Conservation (phyloP, 2,329 filamentous ascomycete species). For the Colletotrichum higginsianum region DNA sequence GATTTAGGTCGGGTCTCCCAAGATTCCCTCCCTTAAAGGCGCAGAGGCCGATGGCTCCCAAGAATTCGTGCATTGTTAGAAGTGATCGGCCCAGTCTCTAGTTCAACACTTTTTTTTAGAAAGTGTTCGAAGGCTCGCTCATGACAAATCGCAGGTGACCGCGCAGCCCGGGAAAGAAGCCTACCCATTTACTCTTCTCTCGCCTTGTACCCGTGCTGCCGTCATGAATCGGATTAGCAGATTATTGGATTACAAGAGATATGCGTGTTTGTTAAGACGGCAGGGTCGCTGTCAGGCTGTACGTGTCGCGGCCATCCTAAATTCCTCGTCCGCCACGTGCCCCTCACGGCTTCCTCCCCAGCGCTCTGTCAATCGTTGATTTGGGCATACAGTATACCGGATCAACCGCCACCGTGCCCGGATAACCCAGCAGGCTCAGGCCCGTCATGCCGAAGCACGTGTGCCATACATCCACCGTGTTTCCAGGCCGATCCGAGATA, state of each 20-base stretch:
- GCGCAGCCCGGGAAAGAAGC: slow-evolving; percentile 49
- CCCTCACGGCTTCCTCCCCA: slow-evolving; percentile 50
- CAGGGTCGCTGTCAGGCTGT: not conserved
- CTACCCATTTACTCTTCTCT: slow-evolving; percentile 68
- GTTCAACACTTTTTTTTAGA: too few relatives aligned
- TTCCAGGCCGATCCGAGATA: slow-evolving; percentile 89
- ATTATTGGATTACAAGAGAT: slow-evolving; percentile 81
- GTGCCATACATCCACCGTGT: slow-evolving; percentile 98
- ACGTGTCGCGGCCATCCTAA: not conserved
- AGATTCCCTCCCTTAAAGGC: not conserved
- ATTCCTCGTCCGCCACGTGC: not conserved
- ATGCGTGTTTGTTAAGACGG: slow-evolving; percentile 2
- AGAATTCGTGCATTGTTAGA: not conserved
- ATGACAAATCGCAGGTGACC: slow-evolving; percentile 46
- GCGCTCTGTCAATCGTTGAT: slow-evolving; percentile 72
- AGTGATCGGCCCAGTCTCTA: not conserved
- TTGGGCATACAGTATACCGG: slow-evolving; percentile 90
- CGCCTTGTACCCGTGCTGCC: slow-evolving; percentile 79
- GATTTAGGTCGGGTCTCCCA: not conserved
- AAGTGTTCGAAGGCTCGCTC: slow-evolving; percentile 47
- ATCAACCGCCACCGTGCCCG: slow-evolving; percentile 84
- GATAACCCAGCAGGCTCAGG: slow-evolving; percentile 84
- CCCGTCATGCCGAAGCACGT: slow-evolving; percentile 92
- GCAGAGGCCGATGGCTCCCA: not conserved
- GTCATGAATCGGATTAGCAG: slow-evolving; percentile 65